Evolutionary conservation across 805 yeast genomes (phyloP).

Genomic region (Candida railenensis): DNA sequence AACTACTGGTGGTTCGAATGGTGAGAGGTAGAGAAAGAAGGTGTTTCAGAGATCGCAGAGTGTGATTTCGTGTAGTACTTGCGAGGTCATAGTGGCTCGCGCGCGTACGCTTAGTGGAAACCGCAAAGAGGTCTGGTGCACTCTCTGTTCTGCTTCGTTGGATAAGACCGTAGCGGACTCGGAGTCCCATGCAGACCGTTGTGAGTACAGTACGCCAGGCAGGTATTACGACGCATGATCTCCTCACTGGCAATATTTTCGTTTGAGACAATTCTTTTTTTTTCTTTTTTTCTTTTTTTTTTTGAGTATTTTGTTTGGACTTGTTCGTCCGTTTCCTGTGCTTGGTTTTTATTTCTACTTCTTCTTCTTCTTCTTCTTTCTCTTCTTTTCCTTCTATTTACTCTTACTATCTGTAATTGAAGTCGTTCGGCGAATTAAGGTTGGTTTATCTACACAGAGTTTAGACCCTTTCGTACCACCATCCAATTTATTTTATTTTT

Average conservation of each 20-base stretch:
- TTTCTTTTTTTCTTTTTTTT: background rate
- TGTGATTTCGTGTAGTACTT: no score
- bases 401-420: no score
- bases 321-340: background rate
- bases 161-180: conserved; percentile 1
- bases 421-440: no score
- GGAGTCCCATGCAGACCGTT: conserved; percentile 2
- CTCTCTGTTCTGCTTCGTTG: no score
- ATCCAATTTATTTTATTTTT: background rate
- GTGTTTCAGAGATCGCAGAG: no score
- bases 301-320: background rate
- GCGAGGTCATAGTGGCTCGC: no score
- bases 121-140: no score
- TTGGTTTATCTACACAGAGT: no score
- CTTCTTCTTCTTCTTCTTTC: background rate
- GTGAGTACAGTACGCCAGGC: background rate
- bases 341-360: background rate
- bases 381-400: background rate
- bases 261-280: conserved; percentile 1
- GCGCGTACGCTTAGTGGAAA: no score
- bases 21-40: background rate
- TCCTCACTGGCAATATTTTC: conserved; percentile 1
- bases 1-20: no score
- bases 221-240: background rate
- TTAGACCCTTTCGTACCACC: no score